Evolutionary conservation across 768 basidiomycete genomes (phyloP).

Genomic region (Brasilioporus rufonigricans): DNA sequence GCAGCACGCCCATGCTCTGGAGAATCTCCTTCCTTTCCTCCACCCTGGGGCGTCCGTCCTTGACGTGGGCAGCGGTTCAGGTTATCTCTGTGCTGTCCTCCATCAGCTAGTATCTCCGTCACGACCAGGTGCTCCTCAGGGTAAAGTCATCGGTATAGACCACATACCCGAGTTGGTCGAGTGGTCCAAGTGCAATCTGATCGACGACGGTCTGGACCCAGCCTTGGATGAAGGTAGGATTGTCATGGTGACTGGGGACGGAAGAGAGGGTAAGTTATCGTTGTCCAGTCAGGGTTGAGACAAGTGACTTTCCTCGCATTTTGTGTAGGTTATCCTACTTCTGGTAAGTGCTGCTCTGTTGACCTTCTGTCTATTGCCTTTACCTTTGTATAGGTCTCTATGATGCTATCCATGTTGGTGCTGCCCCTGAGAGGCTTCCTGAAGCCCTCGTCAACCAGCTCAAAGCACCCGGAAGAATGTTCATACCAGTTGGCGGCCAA

Average conservation of each 20-base stretch:
- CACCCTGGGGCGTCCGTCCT: slow-evolving; percentile 72
- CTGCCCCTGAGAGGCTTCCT: slow-evolving; percentile 79
- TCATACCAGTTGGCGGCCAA: slow-evolving; percentile 86
- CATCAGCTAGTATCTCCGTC: slow-evolving; percentile 59
- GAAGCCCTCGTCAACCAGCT: slow-evolving; percentile 74
- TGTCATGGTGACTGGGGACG: slow-evolving; percentile 72
- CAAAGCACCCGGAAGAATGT: slow-evolving; percentile 76
- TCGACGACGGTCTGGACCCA: slow-evolving; percentile 57
- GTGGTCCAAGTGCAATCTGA: slow-evolving; percentile 67
- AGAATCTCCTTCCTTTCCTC: slow-evolving; percentile 73
- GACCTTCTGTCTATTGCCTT: neutral
- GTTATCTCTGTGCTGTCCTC: slow-evolving; percentile 81
- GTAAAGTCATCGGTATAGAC: slow-evolving; percentile 85
- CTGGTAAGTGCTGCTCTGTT: slow-evolving; percentile 25
- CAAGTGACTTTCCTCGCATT: neutral
- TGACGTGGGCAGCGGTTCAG: slow-evolving; percentile 88
- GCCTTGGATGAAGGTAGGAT: slow-evolving; percentile 57
- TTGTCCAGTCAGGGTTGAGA: neutral
- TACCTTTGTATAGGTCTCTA: slow-evolving; percentile 53
- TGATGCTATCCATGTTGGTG: slow-evolving; percentile 91
- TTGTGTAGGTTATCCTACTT: slow-evolving; percentile 35
- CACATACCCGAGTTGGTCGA: slow-evolving; percentile 80
- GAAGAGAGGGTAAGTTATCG: slow-evolving; percentile 56
- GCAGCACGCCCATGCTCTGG: slow-evolving; percentile 85
- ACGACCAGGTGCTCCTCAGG: slow-evolving; percentile 26